Base-by-base conservation (phyloP, 2,329 filamentous ascomycete species). In the Pseudocercospora vitis region DNA sequence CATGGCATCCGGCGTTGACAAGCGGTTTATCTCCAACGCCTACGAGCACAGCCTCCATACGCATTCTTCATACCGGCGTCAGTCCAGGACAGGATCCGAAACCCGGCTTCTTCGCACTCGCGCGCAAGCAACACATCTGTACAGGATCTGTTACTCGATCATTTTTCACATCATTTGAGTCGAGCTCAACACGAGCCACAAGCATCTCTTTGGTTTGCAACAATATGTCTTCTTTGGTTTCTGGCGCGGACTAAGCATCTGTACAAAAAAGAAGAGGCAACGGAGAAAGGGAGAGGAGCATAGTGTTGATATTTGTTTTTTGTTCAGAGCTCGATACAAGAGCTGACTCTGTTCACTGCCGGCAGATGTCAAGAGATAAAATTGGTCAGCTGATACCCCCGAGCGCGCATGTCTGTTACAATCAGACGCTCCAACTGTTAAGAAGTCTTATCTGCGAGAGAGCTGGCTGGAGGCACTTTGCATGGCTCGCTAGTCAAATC, bases 301-400 rank as follows among this genome's bases (percentile, higher is more conserved):
- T 55, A 32, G 37, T 51, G 52, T 48, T 48, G 52, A 50, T 56
- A 50, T 55, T 42, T n/a, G n/a, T n/a, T 19, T 51, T 45, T 50
- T 49, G 55, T 52, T 57, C 52, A 44, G 39, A 40, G 51, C 50
- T 53, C 55, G 11, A 23, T 29, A 23, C 23, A 26, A 32, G 53
- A 48, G 48, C 42, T 48, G 50, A 53, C 47, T 48, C 29, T 57
- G 44, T 50, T 45, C 39, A 31, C 23, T 56, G 35, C 45, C 49
- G 44, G 44, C 48, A 55, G 49, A 47, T 35, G 52, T 53, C 49
- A 48, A 46, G 46, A 35, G 26, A 45, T 56, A 49, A 21, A n/a
- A 50, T 51, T 45, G 51, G 50, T 57, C 51, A 57, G 58, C 54
- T 57, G 59, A 61, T 61, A 61, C 59, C 59, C 57, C 47, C 44